Conservation (phyloP, 78 protist genomes). For the Bodo saltans region DNA sequence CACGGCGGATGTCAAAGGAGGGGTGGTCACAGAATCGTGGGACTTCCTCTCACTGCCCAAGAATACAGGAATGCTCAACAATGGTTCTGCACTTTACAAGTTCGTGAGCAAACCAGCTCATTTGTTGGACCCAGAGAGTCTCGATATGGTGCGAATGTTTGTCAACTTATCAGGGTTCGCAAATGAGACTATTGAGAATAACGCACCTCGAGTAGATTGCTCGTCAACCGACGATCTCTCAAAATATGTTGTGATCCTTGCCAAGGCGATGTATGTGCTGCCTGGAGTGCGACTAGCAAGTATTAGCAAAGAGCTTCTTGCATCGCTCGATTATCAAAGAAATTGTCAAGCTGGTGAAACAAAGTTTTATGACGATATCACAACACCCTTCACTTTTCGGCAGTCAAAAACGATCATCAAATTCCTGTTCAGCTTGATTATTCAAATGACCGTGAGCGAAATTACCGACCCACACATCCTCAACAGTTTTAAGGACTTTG, state of each 20-base stretch:
- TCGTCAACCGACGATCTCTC: not conserved
- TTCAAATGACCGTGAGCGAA: not conserved
- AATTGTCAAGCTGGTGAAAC: not conserved
- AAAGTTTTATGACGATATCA: not conserved
- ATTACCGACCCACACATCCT: not conserved
- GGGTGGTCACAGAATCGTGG: too few relatives aligned
- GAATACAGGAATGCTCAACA: not conserved
- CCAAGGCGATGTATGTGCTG: constrained; percentile 24
- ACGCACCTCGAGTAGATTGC: not conserved
- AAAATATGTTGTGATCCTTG: not conserved
- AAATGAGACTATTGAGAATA: not conserved
- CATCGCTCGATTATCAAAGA: not conserved
- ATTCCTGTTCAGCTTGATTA: not conserved
- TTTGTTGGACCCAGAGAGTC: not conserved
- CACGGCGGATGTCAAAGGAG: too few relatives aligned
- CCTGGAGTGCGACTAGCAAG: not conserved
- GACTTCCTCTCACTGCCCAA: not conserved
- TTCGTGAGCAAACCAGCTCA: not conserved
- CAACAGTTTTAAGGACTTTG: not conserved
- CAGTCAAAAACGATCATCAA: not conserved
- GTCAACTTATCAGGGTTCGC: constrained; percentile 4
- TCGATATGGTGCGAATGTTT: not conserved
- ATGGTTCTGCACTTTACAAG: not conserved
- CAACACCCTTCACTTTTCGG: constrained; percentile 2
- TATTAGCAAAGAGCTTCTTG: not conserved